Conservation (phyloP, 2,329 filamentous ascomycete species). For the Sporothrix globosa region DNA sequence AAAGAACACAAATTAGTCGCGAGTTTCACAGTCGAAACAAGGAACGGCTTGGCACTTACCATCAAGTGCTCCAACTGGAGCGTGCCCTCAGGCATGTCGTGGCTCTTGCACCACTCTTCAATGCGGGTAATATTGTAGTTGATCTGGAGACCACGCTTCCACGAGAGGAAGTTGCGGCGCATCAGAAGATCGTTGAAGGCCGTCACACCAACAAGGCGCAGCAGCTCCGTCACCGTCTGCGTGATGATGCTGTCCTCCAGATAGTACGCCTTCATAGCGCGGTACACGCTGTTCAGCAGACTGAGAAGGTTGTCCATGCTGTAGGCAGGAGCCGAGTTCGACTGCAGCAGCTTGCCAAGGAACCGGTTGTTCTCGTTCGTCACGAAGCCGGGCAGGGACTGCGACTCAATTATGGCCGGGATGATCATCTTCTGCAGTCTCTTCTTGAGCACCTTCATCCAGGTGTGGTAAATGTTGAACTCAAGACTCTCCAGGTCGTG, state of each 20-base stretch:
- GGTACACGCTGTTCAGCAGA: slow-evolving; percentile 94
- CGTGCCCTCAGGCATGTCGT: slow-evolving; percentile 98
- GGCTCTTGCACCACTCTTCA: slow-evolving; percentile 99
- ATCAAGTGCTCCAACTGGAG: slow-evolving; percentile 97
- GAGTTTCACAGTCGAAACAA: background rate
- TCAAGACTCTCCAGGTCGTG: slow-evolving; percentile 97
- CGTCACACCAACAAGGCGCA: slow-evolving; percentile 91
- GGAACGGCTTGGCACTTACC: slow-evolving; percentile 56
- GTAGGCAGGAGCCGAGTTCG: slow-evolving; percentile 89
- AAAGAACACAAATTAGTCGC: slow-evolving; percentile 39
- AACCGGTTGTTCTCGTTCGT: slow-evolving; percentile 99
- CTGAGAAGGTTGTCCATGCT: slow-evolving; percentile 99
- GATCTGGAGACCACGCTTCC: slow-evolving; percentile 98
- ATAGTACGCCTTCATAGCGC: slow-evolving; percentile 98
- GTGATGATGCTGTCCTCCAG: slow-evolving; percentile 94
- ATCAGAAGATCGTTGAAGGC: slow-evolving; percentile 98
- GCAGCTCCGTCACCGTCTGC: slow-evolving; percentile 90
- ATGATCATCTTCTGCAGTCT: slow-evolving; percentile 99
- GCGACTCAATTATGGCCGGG: slow-evolving; percentile 97
- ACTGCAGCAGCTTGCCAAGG: slow-evolving; percentile 92
- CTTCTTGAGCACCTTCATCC: slow-evolving; percentile 99
- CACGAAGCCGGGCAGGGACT: slow-evolving; percentile 96
- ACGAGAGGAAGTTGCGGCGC: slow-evolving; percentile 96
- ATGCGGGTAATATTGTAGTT: slow-evolving; percentile 99
- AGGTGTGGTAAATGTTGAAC: slow-evolving; percentile 99